A percentile compares a stretch with the other conserved stretches of the same genome.
Evolutionary conservation across 2,329 filamentous ascomycete species (phyloP).

Genomic region (Clonostachys rosea): DNA sequence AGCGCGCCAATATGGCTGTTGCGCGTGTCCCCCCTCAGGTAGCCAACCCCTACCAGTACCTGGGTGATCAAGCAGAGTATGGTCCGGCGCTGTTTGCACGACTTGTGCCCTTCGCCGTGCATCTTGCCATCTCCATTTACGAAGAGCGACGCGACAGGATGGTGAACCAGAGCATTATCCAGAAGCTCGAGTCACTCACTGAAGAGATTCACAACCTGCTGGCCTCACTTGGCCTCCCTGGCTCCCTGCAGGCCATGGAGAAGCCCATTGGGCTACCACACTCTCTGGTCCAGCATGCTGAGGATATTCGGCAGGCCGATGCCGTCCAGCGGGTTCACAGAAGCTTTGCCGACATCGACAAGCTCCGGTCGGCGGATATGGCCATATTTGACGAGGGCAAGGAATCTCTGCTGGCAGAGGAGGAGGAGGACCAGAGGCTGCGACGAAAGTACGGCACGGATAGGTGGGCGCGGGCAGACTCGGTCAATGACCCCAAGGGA

Average conservation of each 20-base stretch:
- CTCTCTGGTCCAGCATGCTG: constrained; percentile 80
- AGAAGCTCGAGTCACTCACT: constrained; percentile 77
- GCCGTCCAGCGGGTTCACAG: constrained; percentile 72
- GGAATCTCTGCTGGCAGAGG: constrained; percentile 72
- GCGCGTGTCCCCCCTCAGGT: constrained; percentile 78
- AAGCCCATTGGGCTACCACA: constrained; percentile 90
- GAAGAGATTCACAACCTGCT: constrained; percentile 75
- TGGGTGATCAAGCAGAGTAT: constrained; percentile 77
- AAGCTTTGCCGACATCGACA: constrained; percentile 84
- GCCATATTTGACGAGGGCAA: constrained; percentile 80
- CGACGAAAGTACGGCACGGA: constrained; percentile 80
- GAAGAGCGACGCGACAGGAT: constrained; percentile 87
- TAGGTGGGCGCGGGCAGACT: constrained; percentile 71
- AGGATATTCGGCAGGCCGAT: constrained; percentile 89
- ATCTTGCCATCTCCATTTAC: constrained; percentile 92
- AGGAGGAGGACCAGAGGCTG: constrained; percentile 75
- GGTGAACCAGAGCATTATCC: constrained; percentile 82
- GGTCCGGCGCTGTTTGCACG: constrained; percentile 84
- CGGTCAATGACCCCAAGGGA: constrained; percentile 61
- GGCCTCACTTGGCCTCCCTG: constrained; percentile 80
- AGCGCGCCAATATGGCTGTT: constrained; percentile 84
- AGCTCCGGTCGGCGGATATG: constrained; percentile 76
- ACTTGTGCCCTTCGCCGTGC: constrained; percentile 91
- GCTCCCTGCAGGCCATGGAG: constrained; percentile 88
- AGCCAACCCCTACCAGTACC: constrained; percentile 70